Percentiles rank a stretch among this genome's conserved stretches.
Evolutionary conservation across 768 basidiomycete genomes (phyloP).

Genomic region (Suillus americanus): DNA sequence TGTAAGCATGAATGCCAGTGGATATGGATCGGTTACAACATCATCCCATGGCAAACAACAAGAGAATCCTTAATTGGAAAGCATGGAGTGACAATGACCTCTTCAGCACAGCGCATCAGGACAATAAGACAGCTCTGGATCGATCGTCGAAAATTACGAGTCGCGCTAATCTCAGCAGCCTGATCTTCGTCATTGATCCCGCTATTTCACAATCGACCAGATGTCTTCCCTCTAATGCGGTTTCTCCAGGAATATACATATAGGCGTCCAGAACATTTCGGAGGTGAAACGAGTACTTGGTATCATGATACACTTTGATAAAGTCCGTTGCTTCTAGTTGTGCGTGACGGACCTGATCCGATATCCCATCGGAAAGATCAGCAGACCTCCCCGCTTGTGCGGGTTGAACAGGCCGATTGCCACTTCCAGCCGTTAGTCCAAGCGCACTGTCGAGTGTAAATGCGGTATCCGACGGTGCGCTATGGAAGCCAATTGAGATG

Average conservation of each 20-base stretch:
- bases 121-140: slow-evolving; percentile 42
- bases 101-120: slow-evolving; percentile 24
- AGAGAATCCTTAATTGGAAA: background rate
- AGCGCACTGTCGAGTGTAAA: slow-evolving; percentile 13
- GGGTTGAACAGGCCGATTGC: slow-evolving; percentile 22
- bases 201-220: background rate
- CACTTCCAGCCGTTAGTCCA: slow-evolving; percentile 23
- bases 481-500: slow-evolving; percentile 50
- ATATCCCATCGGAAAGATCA: slow-evolving; percentile 11
- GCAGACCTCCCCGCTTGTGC: slow-evolving; percentile 15
- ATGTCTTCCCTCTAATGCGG: background rate
- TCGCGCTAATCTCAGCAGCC: slow-evolving; percentile 47
- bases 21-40: background rate
- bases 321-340: slow-evolving; percentile 41
- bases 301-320: slow-evolving; percentile 63
- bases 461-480: slow-evolving; percentile 21
- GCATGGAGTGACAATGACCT: background rate
- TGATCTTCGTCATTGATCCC: slow-evolving; percentile 33
- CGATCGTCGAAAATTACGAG: slow-evolving; percentile 49
- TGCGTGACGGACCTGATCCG: slow-evolving; percentile 16
- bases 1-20: background rate
- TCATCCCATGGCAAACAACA: background rate
- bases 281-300: slow-evolving; percentile 44
- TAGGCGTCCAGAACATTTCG: slow-evolving; percentile 54
- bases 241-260: slow-evolving; percentile 30